Evolutionary conservation across 2,329 filamentous ascomycete species (phyloP).

Genomic region (Alternaria brassicae): DNA sequence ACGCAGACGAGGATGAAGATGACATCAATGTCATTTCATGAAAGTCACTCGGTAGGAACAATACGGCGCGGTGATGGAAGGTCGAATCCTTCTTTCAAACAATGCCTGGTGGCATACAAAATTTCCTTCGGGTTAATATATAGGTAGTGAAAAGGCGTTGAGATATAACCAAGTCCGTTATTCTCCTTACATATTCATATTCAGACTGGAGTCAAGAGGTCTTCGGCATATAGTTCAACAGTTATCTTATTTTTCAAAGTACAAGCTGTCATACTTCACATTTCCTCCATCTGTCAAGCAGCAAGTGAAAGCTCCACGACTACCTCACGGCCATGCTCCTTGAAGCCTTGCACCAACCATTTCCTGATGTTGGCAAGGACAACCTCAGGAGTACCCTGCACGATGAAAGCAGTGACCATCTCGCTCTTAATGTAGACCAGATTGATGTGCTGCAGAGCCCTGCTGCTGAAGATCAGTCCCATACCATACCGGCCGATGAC

Average conservation of each 20-base stretch:
- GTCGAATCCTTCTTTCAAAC: neutral
- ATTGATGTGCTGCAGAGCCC: conserved; percentile 75
- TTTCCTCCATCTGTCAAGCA: neutral
- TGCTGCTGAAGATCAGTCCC: conserved; percentile 71
- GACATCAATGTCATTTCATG: neutral
- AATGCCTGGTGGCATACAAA: neutral
- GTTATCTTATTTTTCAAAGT: neutral
- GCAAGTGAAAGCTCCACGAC: neutral
- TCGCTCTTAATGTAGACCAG: conserved; percentile 75
- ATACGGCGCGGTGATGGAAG: neutral
- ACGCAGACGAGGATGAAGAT: neutral
- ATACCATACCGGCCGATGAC: conserved; percentile 80
- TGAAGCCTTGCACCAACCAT: conserved; percentile 13
- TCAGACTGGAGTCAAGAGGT: neutral
- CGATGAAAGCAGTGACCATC: conserved; percentile 66
- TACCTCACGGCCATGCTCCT: neutral
- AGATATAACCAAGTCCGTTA: neutral
- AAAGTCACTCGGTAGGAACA: neutral
- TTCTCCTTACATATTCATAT: neutral
- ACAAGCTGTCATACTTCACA: neutral
- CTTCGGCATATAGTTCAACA: neutral
- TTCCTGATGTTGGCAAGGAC: conserved; percentile 3
- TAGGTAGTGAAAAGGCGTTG: neutral
- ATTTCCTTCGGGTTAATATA: neutral
- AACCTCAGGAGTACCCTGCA: conserved; percentile 28